Base-by-base conservation (phyloP, 306 rosid species). In the Biancaea sappan region DNA sequence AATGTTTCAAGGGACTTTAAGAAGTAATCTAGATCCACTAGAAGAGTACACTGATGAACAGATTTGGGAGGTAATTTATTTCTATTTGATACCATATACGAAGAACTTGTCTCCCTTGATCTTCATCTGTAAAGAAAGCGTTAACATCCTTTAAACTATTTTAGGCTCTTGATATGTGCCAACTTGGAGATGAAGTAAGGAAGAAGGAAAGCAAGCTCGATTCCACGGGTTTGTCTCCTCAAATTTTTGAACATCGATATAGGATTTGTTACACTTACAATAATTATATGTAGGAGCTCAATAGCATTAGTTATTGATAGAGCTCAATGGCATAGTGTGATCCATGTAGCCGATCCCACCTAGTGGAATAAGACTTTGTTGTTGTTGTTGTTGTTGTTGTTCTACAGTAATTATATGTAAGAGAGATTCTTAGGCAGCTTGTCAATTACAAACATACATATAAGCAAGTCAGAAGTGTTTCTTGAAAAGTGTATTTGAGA, bases 1-100 rank as follows among this genome's bases (percentile, higher is more conserved):
- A 52, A 93, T 93, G 98, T 93, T 93, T 83, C 91, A 88, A 85
- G 97, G 98, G 51, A 89, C 94, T 2, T 83, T 93, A 54, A 83
- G 98, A 83, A 89, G 86, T 75, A 93, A 93, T 71, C 73, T 91
- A 28, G 97, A 91, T 51, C 92, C 98, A 0, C 88, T 89, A 19
- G 97, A 93, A 73, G 98, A 93, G 83, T 88, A 93, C 65, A 75
- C 84, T 6, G 93, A 93, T 47, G 93, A 89, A 62, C 87, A 88
- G 59, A 89, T 93, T 77, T 93, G 93, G 97, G 93, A 89, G 98
- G 98, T 93, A 34, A 71, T 64, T 72, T 67, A 19, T 46, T 50
- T 71, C 73, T 66, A 8, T 69, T 38, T 64, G 74, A 22, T 53
- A 31, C 15, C n/a, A 3, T 16, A 59, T 74, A 70, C 60, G 84